phyloP scores from a whole-genome alignment of 768 basidiomycete species.

The Tylopilus sp. region DNA sequence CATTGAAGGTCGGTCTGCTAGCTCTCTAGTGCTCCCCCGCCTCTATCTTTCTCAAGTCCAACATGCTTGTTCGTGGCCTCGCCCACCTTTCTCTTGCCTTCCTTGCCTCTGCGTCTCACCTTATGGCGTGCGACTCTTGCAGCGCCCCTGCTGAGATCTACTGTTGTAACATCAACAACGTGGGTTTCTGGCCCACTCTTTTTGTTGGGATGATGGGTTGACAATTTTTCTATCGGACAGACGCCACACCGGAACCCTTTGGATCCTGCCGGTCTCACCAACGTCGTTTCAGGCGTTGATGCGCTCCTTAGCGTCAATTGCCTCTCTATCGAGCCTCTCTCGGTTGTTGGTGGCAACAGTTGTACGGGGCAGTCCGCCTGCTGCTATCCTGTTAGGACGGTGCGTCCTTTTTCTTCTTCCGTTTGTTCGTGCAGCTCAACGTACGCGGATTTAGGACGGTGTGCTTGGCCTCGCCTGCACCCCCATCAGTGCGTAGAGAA shows the following conservation, averaged over 20 bases:
- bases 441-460: neutral
- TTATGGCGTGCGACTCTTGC: neutral
- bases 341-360: neutral
- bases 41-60: neutral
- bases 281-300: neutral
- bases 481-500: neutral
- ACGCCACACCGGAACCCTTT: too few species aligned
- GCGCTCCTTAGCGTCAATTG: too few species aligned
- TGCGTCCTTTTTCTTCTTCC: neutral
- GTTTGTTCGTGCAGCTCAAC: neutral
- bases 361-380: neutral
- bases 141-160: neutral
- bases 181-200: neutral
- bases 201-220: neutral
- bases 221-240: neutral
- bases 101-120: neutral
- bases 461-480: neutral
- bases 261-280: too few species aligned
- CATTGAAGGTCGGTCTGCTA: neutral
- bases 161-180: neutral
- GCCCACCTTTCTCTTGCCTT: neutral
- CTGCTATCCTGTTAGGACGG: rapidly evolving
- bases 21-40: neutral
- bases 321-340: too few species aligned
- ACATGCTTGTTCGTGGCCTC: neutral